Evolutionary conservation across 176 grass and related monocot genomes (phyloP).

Genomic region (Aegilops tauschii): DNA sequence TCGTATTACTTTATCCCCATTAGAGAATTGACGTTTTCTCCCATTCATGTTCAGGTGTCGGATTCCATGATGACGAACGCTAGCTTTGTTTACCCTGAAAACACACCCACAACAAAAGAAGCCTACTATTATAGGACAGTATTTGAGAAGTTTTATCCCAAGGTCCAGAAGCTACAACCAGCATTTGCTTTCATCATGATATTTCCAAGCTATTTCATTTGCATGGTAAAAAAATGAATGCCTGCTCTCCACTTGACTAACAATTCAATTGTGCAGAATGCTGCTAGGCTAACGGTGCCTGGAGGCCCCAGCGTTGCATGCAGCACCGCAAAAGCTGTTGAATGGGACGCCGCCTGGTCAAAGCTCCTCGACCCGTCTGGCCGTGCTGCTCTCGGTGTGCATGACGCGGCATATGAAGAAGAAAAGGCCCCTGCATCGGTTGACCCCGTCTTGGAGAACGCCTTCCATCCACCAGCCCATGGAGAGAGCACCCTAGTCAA

Average conservation of each 20-base stretch:
- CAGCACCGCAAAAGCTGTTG: constrained; percentile 92
- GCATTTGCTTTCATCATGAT: neutral
- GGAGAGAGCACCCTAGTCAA: neutral
- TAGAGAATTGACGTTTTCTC: neutral
- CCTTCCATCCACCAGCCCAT: constrained; percentile 4
- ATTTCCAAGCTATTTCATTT: neutral
- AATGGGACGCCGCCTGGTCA: constrained; percentile 92
- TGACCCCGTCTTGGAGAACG: neutral
- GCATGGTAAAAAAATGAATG: neutral
- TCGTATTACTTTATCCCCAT: neutral
- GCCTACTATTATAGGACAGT: constrained; percentile 75
- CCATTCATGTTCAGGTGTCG: constrained; percentile 54
- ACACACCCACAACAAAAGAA: constrained; percentile 94
- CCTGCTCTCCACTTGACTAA: no score
- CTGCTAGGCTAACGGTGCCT: constrained; percentile 90
- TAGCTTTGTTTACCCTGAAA: constrained; percentile 87
- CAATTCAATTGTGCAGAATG: constrained; percentile 57
- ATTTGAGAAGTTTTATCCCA: constrained; percentile 89
- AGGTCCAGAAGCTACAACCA: constrained; percentile 46
- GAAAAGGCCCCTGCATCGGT: constrained; percentile 30
- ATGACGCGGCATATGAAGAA: constrained; percentile 61
- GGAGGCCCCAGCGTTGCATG: constrained; percentile 93
- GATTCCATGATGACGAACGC: constrained; percentile 87
- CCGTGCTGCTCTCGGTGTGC: constrained; percentile 92
- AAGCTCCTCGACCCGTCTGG: constrained; percentile 90